These are phyloP conservation scores for Infundibulicybe gibba DNA, from an alignment of 768 basidiomycete species.

Conservation along the genomic window DNA sequence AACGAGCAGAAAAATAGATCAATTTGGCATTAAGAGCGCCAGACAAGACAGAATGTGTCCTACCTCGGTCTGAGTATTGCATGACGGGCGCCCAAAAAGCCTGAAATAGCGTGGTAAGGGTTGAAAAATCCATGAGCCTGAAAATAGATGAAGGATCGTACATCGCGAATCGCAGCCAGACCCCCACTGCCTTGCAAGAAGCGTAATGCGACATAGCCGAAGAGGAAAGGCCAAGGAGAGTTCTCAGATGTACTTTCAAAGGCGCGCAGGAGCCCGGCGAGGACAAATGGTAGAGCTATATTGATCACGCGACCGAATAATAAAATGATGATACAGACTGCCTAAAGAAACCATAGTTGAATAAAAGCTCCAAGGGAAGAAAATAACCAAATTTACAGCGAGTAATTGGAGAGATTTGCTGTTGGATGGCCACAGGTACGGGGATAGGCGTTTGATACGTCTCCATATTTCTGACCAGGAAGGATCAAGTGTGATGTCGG, in stretches of 20 bases:
- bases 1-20: conserved; percentile 2
- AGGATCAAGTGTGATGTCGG: conserved; percentile 57
- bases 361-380: neutral
- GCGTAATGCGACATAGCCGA: conserved; percentile 63
- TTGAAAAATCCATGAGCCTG: neutral
- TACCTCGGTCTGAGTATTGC: conserved; percentile 79
- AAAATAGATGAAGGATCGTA: conserved; percentile 18
- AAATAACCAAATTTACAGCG: conserved; percentile 41
- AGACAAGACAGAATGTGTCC: conserved; percentile 7
- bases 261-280: conserved; percentile 60
- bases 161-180: conserved; percentile 62
- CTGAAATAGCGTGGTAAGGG: conserved; percentile 23
- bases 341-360: conserved; percentile 28
- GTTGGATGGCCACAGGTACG: conserved; percentile 84
- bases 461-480: conserved; percentile 67
- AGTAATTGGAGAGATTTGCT: conserved; percentile 62
- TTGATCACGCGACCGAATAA: conserved; percentile 76
- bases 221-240: conserved; percentile 68
- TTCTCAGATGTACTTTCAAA: conserved; percentile 43
- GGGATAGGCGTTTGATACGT: conserved; percentile 63
- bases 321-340: conserved; percentile 67
- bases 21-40: neutral
- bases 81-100: conserved; percentile 85
- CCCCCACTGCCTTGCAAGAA: conserved; percentile 80
- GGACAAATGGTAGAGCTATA: conserved; percentile 61